Evolutionary conservation across 2,329 filamentous ascomycete species (phyloP).

Genomic region (Phialocephala subalpina): DNA sequence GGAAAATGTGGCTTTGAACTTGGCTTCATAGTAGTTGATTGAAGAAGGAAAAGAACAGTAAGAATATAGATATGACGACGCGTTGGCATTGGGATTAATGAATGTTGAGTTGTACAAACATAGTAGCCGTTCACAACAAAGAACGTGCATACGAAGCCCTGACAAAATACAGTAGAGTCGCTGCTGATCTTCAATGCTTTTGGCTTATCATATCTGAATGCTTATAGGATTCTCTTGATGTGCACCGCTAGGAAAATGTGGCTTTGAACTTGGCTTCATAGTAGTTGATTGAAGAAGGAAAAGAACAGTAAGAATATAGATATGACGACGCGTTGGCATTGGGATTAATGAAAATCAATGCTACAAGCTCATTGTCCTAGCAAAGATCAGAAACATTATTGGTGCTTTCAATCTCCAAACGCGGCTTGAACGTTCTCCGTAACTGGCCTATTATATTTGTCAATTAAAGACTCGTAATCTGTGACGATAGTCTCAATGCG

Average conservation of each 20-base stretch:
- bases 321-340: slow-evolving; percentile 9
- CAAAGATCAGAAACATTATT: too few species aligned
- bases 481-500: too few species aligned
- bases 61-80: slow-evolving; percentile 11
- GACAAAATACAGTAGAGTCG: neutral
- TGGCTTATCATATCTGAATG: slow-evolving; percentile 6
- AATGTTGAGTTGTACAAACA: neutral
- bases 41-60: neutral
- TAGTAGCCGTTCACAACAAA: neutral
- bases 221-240: neutral
- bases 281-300: neutral
- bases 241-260: slow-evolving; percentile 7
- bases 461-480: too few species aligned
- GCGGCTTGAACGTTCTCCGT: too few species aligned
- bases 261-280: neutral
- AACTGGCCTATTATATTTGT: too few species aligned
- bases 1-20: slow-evolving; percentile 10
- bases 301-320: neutral
- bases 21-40: neutral
- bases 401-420: too few species aligned
- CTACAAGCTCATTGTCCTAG: too few species aligned
- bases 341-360: too few species aligned
- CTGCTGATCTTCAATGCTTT: neutral
- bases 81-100: too few species aligned
- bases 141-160: neutral